Conservation (phyloP, 179 eudicot genomes). For the Silene vulgaris region DNA sequence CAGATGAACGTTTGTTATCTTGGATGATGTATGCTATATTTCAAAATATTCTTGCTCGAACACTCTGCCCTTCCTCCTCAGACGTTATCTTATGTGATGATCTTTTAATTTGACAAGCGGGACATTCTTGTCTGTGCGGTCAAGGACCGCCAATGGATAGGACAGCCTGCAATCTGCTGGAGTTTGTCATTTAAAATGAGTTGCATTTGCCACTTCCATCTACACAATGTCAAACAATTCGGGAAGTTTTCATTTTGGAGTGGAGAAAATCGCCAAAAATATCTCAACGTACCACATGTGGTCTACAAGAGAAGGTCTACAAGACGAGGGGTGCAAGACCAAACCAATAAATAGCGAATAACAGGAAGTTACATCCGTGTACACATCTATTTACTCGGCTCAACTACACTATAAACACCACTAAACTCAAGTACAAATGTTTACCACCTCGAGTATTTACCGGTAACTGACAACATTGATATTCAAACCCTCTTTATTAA, state of each 20-base stretch:
- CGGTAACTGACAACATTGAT: slow-evolving; percentile 19
- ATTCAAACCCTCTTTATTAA: slow-evolving; percentile 7
- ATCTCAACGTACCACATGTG: background rate
- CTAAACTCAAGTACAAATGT: slow-evolving; percentile 26
- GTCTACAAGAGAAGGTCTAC: background rate
- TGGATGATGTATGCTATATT: background rate
- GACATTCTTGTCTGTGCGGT: too few relatives aligned
- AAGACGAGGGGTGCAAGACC: slow-evolving; percentile 11
- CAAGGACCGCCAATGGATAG: too few relatives aligned
- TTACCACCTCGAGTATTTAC: slow-evolving; percentile 28
- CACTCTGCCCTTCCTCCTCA: too few relatives aligned
- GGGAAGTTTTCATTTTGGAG: background rate
- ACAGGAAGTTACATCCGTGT: slow-evolving; percentile 19
- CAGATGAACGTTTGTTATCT: background rate
- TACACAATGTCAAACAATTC: background rate
- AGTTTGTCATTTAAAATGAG: background rate
- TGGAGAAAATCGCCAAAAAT: background rate
- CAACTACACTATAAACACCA: slow-evolving; percentile 25
- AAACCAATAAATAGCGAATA: slow-evolving; percentile 16
- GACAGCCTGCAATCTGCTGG: too few relatives aligned
- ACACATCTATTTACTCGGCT: slow-evolving; percentile 26
- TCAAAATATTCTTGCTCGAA: background rate
- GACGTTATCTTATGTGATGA: too few relatives aligned
- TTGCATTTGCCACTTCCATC: background rate
- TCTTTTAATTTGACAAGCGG: too few relatives aligned